Base-by-base conservation (phyloP, 2,329 filamentous ascomycete genomes). In the Beauveria varroae region DNA sequence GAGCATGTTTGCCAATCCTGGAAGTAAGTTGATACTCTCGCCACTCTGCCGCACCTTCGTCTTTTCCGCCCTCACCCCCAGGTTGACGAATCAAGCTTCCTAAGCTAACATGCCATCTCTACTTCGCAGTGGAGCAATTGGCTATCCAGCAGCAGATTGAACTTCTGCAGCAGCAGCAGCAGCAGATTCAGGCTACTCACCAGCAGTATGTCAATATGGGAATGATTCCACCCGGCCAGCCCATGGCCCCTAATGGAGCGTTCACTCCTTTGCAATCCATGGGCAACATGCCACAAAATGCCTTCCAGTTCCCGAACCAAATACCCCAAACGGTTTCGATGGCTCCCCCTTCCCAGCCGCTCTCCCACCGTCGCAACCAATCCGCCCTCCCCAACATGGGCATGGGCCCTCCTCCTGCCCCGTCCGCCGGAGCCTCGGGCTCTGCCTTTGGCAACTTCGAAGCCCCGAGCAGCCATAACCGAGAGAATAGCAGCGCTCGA, bases 181-280 rank as follows among this genome's bases (percentile, higher is more conserved):
- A 98, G 76, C 93, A 97, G 74, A 96, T 98, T 72, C 91, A 96
- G 77, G 91, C 91, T 69, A 95, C 91, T 66, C 92, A 97, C 72
- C 93, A 97, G 78, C 93, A 98, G 78, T 97, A 96, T 80, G 89
- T 96, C 70, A 96, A 95, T 75, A 93, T 97, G 90, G 91, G 91
- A 74, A 92, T 98, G 84, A 87, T 98, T 70, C 88, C 89, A 68
- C 88, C 90, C 58, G 89, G 90, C 70, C 93, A 97, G 78, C 68
- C 74, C 66, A 81, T 97, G 63, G 86, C 85, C 67, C 85, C 86
- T 64, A 86, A 86, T 67, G 83, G 82, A 69, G 81, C 81, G 64
- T 95, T 90, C 80, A 89, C 88, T 78, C 88, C 87, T 71, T 79
- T 93, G 75, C 92, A 93, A 78, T 84, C 85, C 74, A 89, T 96